phyloP scores from a whole-genome alignment of 345 rosid species.

The Populus simonii region DNA sequence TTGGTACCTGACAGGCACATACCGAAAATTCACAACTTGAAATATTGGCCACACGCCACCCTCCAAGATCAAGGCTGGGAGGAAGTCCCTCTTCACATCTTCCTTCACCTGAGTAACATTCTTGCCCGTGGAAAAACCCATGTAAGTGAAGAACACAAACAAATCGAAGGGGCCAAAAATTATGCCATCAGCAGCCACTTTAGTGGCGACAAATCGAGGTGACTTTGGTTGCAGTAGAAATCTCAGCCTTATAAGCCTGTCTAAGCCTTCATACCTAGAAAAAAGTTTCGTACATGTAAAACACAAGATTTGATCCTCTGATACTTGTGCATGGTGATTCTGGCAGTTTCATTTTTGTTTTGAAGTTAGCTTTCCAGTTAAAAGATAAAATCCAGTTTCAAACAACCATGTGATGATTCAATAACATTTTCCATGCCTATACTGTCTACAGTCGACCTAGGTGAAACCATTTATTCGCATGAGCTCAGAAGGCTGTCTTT shows the following conservation, averaged over 20 bases:
- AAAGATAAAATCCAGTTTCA: background rate
- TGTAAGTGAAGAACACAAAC: constrained; percentile 76
- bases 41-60: constrained; percentile 85
- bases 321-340: background rate
- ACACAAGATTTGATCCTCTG: background rate
- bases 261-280: constrained; percentile 79
- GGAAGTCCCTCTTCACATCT: constrained; percentile 84
- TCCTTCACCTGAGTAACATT: constrained; percentile 63
- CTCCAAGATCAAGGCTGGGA: constrained; percentile 81
- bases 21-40: constrained; percentile 82
- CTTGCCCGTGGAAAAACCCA: constrained; percentile 82
- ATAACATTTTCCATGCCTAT: constrained; percentile 1
- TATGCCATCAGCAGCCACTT: constrained; percentile 87
- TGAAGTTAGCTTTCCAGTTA: background rate
- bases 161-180: constrained; percentile 86
- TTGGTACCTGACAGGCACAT: constrained; percentile 80
- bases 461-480: background rate
- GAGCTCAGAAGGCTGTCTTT: background rate
- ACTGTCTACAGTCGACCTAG: background rate
- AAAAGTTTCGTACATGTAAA: background rate
- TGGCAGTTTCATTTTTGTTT: background rate
- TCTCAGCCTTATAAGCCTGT: constrained; percentile 60
- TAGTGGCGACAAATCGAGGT: constrained; percentile 61
- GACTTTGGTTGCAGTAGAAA: constrained; percentile 67
- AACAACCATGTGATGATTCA: background rate